A percentile compares a stretch with the other conserved stretches of the same genome.
Evolutionary conservation across 2,329 filamentous ascomycete genomes (phyloP).

Genomic region (Clarireedia paspali): DNA sequence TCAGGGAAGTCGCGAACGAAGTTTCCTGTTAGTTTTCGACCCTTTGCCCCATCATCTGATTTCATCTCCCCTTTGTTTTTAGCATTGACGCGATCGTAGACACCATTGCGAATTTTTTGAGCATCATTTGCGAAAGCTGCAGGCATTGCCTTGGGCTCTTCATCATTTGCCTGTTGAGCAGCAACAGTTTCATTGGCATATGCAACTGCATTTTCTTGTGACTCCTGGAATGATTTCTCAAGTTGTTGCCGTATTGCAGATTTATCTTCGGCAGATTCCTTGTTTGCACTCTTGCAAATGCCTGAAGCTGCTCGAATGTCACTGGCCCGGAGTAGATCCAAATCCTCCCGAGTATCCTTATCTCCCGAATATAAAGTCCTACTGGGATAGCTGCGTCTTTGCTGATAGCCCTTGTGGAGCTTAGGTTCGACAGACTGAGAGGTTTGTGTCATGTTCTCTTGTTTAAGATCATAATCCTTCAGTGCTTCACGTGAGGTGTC

Average conservation of each 20-base stretch:
- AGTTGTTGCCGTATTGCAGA: slow-evolving; percentile 20
- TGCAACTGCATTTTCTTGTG: neutral
- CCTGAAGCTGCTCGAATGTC: slow-evolving; percentile 22
- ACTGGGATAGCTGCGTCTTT: too few species aligned
- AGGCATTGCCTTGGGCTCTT: neutral
- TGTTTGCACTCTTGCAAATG: slow-evolving; percentile 9
- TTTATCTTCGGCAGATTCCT: slow-evolving; percentile 21
- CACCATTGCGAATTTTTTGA: slow-evolving; percentile 18
- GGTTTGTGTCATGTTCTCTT: neutral
- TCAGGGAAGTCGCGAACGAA: slow-evolving; percentile 46
- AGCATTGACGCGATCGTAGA: slow-evolving; percentile 12
- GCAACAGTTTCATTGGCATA: slow-evolving; percentile 9
- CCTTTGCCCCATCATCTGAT: neutral
- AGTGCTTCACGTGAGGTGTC: slow-evolving; percentile 30
- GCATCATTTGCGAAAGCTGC: slow-evolving; percentile 13
- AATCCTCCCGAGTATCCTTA: slow-evolving; percentile 12
- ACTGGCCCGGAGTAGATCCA: slow-evolving; percentile 20
- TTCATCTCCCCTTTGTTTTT: slow-evolving; percentile 12
- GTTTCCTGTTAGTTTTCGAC: slow-evolving; percentile 36
- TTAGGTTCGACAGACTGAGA: too few species aligned
- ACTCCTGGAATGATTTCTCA: slow-evolving; percentile 20
- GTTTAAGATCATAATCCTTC: slow-evolving; percentile 15
- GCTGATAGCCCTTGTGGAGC: too few species aligned
- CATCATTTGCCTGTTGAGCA: slow-evolving; percentile 7
- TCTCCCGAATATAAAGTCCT: neutral